Evolutionary conservation across 257 asterid species (phyloP), one percentile per base, ranked within the genome.

Genomic region (Hygrophila difformis): DNA sequence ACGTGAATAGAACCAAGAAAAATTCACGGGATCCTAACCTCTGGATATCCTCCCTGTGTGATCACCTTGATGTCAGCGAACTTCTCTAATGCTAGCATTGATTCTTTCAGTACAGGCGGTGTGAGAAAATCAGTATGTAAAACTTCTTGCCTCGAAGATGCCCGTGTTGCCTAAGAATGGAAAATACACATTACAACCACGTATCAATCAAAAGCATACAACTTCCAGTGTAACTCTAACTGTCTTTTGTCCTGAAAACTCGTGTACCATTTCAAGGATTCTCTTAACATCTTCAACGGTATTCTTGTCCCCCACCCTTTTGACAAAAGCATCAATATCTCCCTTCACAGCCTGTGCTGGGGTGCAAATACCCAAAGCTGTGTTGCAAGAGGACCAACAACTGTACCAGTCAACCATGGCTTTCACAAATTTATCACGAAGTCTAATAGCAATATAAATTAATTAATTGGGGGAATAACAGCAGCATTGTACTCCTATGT

Each of bases 11-110:
- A 42, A 51, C 41, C 34, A 39, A 3, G 48, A 36, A 49, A 8
- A 38, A 4, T 12, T 24, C 22, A 26, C 11, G 23, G 44, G 46
- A 26, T 60, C 35, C 68, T 60, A 47, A 85, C 98, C 96, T 91
- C 87, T 8, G 95, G 98, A 57, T 86, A 86, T 69, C 98, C 98
- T 64, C 98, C 96, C 64, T 65, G 87, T 33, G 81, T 77, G 53
- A 86, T 73, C 48, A 59, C 20, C 62, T 80, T 86, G 53, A 91
- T 49, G 36, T 80, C 86, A n/a, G 71, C 65, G 18, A 91, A 59
- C 61, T 75, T 78, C 37, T 63, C 73, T 22, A 86, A 65, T 18
- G 73, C 81, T 21, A 43, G 53, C 87, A 70, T 70, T 2, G 93
- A 75, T 44, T 80, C 88, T 56, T 75, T 80, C n/a, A 85, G 37